Base-by-base conservation (phyloP, 768 basidiomycete species). In the Panaeolus papilionaceus region DNA sequence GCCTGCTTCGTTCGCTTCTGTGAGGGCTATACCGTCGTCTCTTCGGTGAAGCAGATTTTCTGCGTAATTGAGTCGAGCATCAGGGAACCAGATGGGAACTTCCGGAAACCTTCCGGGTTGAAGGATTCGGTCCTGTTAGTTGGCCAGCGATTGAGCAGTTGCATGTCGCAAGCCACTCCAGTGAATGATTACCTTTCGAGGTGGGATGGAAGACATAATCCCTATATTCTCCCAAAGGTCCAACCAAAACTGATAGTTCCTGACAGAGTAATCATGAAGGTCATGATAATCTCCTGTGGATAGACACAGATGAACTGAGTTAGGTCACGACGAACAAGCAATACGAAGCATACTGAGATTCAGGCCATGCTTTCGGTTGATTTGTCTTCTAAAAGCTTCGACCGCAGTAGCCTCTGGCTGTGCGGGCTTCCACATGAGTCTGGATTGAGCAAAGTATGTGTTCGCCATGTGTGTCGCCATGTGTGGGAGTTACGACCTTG, bases 71-170 rank as follows among this genome's bases (percentile, higher is more conserved):
- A 92, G 78, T 40, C 86, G 82, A 1, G 89, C 82, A 42, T 81
- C 87, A 9, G 89, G 89, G 69, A 92, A 92, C 89, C 91, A 92
- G 42, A 78, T 79, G 5, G 89, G 90, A 9, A 88, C 82, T 74
- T 91, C 88, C 16, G 83, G 81, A 18, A 86, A 75, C 54, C 73
- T 72, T 12, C 89, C 89, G 61, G 82, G 76, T 61, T 73, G 74
- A 16, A 83, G 69, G 54, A 89, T 82, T 81, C 82, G 73, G 28
- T 70, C 68, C 75, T 77, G 49, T 39, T 66, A 39, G 44, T 40
- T 44, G 42, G 42, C 18, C 5, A 44, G 42, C 39, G 33, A 33
- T 33, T 33, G 33, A 3, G 39, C 18, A 18, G 42, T 18, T 44
- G 12, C 42, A 14, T 2, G 4, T 10, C 9, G 9, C 39, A 10